Conservation (phyloP, 2,329 filamentous ascomycete genomes). For the Alternaria brassicae region DNA sequence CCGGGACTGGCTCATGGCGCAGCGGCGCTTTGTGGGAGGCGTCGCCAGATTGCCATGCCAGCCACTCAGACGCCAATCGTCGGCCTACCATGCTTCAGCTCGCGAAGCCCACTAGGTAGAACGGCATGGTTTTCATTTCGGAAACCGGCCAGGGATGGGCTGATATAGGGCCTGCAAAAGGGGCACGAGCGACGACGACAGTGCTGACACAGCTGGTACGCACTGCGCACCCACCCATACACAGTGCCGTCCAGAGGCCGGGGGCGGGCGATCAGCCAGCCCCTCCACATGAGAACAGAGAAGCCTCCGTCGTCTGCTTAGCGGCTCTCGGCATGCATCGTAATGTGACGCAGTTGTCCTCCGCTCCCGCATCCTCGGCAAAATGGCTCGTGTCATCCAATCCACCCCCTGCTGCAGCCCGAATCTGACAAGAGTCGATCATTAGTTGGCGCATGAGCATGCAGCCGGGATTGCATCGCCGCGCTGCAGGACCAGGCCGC, state of each 20-base stretch:
- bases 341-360: conserved; percentile 44
- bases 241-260: conserved; percentile 2
- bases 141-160: conserved; percentile 13
- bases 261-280: conserved; percentile 32
- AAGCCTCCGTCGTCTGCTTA: conserved; percentile 46
- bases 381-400: conserved; percentile 40
- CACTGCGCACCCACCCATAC: background rate
- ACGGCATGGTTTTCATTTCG: background rate
- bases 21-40: conserved; percentile 26
- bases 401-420: conserved; percentile 36
- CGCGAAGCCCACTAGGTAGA: background rate
- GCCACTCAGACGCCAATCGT: conserved; percentile 20
- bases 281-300: conserved; percentile 33
- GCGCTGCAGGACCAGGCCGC: conserved; percentile 41
- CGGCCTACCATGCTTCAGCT: conserved; percentile 33
- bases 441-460: conserved; percentile 42
- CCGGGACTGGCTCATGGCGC: conserved; percentile 11
- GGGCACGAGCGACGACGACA: conserved; percentile 9
- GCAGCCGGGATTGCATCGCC: conserved; percentile 34
- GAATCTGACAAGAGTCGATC: conserved; percentile 41
- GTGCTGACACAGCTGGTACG: conserved; percentile 9
- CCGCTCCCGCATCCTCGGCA: conserved; percentile 45
- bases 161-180: conserved; percentile 10
- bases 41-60: conserved; percentile 17
- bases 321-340: conserved; percentile 33